Evolutionary conservation across 176 grass and related monocot species (phyloP).

Genomic region (Zea luxurians): DNA sequence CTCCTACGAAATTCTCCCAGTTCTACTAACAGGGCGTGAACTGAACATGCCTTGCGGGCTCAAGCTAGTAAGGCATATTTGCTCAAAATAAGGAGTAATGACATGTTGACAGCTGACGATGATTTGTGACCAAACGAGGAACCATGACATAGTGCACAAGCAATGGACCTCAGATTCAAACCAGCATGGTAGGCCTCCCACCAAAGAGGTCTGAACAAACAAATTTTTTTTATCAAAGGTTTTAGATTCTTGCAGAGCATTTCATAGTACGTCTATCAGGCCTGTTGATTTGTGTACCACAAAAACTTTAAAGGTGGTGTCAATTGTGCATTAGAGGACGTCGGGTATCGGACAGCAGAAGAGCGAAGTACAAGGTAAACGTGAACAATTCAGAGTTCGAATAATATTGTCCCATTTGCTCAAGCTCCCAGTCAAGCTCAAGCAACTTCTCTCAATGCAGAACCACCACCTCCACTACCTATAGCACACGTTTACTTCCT

Average conservation of each 20-base stretch:
- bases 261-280: background rate
- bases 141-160: background rate
- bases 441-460: background rate
- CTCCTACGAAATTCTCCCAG: background rate
- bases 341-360: background rate
- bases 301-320: constrained; percentile 5
- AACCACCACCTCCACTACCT: background rate
- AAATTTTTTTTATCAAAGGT: background rate
- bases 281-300: constrained; percentile 10
- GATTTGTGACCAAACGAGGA: background rate
- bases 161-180: constrained; percentile 1
- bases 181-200: background rate
- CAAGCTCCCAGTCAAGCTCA: background rate
- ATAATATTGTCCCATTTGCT: background rate
- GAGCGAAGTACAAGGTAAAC: background rate
- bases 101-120: background rate
- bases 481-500: background rate
- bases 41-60: background rate
- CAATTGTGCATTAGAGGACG: background rate
- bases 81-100: background rate
- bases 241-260: background rate
- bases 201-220: background rate
- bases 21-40: background rate
- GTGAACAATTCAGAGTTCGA: background rate
- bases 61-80: background rate